These are phyloP conservation scores for Aspergillus flavus DNA, from an alignment of 2,329 filamentous ascomycete genomes.

Conservation along the genomic window DNA sequence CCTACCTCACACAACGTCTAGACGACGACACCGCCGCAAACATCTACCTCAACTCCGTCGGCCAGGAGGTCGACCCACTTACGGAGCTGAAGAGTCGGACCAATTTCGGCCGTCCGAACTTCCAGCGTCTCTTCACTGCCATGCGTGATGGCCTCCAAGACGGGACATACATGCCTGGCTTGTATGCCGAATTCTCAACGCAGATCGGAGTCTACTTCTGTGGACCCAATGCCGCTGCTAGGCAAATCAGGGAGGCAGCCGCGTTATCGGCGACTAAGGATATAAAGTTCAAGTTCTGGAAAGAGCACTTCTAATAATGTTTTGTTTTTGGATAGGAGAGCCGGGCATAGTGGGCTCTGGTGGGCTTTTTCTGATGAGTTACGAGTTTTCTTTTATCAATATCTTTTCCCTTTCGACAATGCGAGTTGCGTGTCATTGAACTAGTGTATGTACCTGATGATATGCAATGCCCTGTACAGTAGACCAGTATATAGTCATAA, in stretches of 20 bases:
- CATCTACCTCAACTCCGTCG: slow-evolving; percentile 94
- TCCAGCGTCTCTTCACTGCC: slow-evolving; percentile 72
- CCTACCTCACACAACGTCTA: slow-evolving; percentile 91
- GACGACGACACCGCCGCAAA: slow-evolving; percentile 93
- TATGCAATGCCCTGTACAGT: slow-evolving; percentile 22
- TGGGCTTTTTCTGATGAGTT: slow-evolving; percentile 19
- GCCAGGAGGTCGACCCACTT: slow-evolving; percentile 81
- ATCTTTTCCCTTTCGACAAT: slow-evolving; percentile 4
- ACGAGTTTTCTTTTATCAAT: slow-evolving; percentile 23
- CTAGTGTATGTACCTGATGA: slow-evolving; percentile 9
- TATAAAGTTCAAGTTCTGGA: slow-evolving; percentile 97
- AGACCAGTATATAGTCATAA: slow-evolving; percentile 12
- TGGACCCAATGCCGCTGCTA: slow-evolving; percentile 77
- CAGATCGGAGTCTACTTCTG: slow-evolving; percentile 98
- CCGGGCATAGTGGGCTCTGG: background rate
- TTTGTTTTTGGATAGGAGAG: background rate
- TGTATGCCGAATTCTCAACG: slow-evolving; percentile 75
- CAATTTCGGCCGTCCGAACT: slow-evolving; percentile 94
- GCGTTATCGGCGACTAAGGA: slow-evolving; percentile 72
- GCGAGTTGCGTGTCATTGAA: slow-evolving; percentile 6
- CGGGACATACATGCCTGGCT: slow-evolving; percentile 78
- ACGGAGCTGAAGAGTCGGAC: slow-evolving; percentile 89
- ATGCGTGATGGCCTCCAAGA: slow-evolving; percentile 89
- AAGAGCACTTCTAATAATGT: slow-evolving; percentile 70
- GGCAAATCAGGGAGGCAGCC: slow-evolving; percentile 82